These are phyloP conservation scores for Eucalyptus sp. DNA, from an alignment of 345 rosid genomes.

Conservation along the genomic window DNA sequence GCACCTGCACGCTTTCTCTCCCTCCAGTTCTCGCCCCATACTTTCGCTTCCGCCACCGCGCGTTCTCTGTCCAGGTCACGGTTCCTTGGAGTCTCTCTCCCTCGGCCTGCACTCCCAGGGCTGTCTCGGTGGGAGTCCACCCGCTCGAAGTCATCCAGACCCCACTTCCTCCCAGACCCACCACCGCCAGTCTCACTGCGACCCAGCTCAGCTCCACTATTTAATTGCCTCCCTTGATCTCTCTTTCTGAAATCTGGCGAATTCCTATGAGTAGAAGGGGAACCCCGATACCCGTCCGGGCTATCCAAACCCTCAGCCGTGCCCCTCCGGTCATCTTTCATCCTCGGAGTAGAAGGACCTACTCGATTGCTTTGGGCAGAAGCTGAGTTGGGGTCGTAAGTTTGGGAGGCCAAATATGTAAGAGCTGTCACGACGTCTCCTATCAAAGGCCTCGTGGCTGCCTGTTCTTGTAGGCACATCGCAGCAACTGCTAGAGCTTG, in stretches of 20 bases:
- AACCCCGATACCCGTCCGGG: conserved; percentile 55
- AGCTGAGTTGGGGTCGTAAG: conserved; percentile 55
- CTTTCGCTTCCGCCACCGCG: conserved; percentile 95
- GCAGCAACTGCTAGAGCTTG: conserved; percentile 99
- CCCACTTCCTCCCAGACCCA: conserved; percentile 85
- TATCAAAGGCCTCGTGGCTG: conserved; percentile 88
- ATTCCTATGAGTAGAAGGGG: conserved; percentile 66
- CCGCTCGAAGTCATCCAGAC: conserved; percentile 43
- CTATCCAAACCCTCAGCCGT: conserved; percentile 63
- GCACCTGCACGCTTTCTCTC: conserved; percentile 70
- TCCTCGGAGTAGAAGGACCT: conserved; percentile 61
- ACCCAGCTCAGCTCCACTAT: conserved; percentile 38
- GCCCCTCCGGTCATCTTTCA: conserved; percentile 49
- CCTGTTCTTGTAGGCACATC: conserved; percentile 98
- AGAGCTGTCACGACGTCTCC: conserved; percentile 97
- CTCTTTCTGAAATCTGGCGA: conserved; percentile 82
- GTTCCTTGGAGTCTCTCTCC: conserved; percentile 66
- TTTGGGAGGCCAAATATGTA: conserved; percentile 91
- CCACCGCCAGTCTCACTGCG: conserved; percentile 60
- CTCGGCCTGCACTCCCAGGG: conserved; percentile 52
- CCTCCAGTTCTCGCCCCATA: conserved; percentile 99
- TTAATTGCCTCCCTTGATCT: conserved; percentile 43
- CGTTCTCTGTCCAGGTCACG: conserved; percentile 89
- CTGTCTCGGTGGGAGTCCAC: conserved; percentile 64
- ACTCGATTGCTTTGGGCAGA: conserved; percentile 48